phyloP scores from a whole-genome alignment of 768 basidiomycete genomes.

The Rhizopogon roseolus region DNA sequence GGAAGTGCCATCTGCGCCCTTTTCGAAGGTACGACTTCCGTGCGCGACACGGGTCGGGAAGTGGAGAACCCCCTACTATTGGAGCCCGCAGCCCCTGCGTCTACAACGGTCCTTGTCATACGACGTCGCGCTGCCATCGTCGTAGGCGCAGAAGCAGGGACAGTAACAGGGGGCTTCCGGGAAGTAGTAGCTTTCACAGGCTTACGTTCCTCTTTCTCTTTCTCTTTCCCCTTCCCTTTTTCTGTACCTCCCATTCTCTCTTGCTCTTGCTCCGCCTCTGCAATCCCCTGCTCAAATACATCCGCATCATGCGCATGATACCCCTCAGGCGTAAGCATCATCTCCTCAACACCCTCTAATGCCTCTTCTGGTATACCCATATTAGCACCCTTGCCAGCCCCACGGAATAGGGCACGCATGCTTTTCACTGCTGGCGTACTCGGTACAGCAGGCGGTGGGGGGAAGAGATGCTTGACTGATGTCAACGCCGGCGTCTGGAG shows the following conservation, averaged over 20 bases:
- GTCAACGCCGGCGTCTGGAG: conserved; percentile 25
- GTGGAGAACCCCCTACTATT: background rate
- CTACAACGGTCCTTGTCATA: conserved; percentile 15
- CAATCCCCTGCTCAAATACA: conserved; percentile 1
- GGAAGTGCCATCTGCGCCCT: conserved; percentile 2
- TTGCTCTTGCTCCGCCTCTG: conserved; percentile 3
- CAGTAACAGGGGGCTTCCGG: background rate
- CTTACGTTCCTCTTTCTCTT: conserved; percentile 10
- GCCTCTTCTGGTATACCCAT: conserved; percentile 21
- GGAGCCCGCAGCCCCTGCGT: background rate
- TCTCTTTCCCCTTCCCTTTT: conserved; percentile 3
- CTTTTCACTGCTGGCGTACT: conserved; percentile 23
- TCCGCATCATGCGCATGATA: conserved; percentile 12
- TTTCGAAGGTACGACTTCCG: background rate
- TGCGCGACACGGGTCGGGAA: background rate
- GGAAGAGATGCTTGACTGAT: conserved; percentile 28
- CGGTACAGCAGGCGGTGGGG: conserved; percentile 7
- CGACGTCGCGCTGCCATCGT: conserved; percentile 16
- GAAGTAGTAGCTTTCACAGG: background rate
- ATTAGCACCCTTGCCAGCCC: conserved; percentile 7
- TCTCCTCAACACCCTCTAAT: conserved; percentile 24
- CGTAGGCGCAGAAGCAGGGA: background rate
- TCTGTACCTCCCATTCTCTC: conserved; percentile 1
- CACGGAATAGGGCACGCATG: conserved; percentile 28
- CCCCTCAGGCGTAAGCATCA: conserved; percentile 25